These are phyloP conservation scores for Westerdykella ornata DNA, from an alignment of 2,329 filamentous ascomycete genomes.

Conservation along the genomic window DNA sequence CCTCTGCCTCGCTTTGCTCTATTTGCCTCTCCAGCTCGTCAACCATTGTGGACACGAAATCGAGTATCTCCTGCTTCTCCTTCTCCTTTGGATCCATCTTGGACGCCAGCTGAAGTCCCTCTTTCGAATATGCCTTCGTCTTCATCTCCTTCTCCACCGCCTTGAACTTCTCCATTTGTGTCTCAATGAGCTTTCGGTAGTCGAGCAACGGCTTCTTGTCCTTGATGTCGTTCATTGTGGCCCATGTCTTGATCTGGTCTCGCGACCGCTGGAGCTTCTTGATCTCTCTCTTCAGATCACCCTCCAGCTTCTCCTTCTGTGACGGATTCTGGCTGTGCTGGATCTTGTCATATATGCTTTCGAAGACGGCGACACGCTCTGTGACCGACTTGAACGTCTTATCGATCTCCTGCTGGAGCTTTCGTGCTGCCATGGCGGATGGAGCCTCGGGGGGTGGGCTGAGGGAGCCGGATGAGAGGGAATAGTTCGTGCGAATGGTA, in stretches of 20 bases:
- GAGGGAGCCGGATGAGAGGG: constrained; percentile 6
- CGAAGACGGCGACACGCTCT: constrained; percentile 87
- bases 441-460: constrained; percentile 8
- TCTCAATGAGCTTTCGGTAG: constrained; percentile 93
- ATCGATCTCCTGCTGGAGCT: constrained; percentile 96
- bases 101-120: constrained; percentile 82
- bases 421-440: constrained; percentile 79
- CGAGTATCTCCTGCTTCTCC: constrained; percentile 79
- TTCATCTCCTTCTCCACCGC: constrained; percentile 99
- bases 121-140: constrained; percentile 98
- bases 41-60: constrained; percentile 80
- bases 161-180: constrained; percentile 99
- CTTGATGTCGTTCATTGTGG: constrained; percentile 97
- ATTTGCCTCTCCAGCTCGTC: constrained; percentile 92
- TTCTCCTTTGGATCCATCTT: constrained; percentile 97
- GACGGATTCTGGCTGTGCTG: constrained; percentile 84
- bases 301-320: constrained; percentile 97
- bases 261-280: constrained; percentile 97
- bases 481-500: constrained; percentile 15
- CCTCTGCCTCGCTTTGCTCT: constrained; percentile 84
- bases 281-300: constrained; percentile 97
- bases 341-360: constrained; percentile 96
- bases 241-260: constrained; percentile 99
- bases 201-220: constrained; percentile 95
- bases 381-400: constrained; percentile 99